phyloP scores from a whole-genome alignment of 1,284 basidiomycete genomes.

The Boletus sp. region DNA sequence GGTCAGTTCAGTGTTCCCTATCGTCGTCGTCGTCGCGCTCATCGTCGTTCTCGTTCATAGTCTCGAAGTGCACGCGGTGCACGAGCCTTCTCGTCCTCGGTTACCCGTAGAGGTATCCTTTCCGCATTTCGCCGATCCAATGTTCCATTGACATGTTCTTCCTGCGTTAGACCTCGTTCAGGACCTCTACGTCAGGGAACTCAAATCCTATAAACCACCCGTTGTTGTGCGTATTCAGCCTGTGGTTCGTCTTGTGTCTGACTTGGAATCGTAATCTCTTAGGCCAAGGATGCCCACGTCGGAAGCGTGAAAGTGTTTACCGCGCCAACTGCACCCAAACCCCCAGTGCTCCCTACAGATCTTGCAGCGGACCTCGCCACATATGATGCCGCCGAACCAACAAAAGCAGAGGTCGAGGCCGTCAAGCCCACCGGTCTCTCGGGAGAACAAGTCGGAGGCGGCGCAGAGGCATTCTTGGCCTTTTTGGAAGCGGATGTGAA shows the following conservation, averaged over 20 bases:
- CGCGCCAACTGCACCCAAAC: slow-evolving; percentile 64
- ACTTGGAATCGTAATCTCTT: background rate
- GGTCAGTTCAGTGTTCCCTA: slow-evolving; percentile 16
- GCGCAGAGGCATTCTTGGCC: slow-evolving; percentile 59
- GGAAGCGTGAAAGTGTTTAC: slow-evolving; percentile 75
- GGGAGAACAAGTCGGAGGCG: slow-evolving; percentile 40
- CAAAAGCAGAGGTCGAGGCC: slow-evolving; percentile 41
- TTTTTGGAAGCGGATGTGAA: slow-evolving; percentile 61
- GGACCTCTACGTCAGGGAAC: slow-evolving; percentile 88
- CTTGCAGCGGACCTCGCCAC: slow-evolving; percentile 79
- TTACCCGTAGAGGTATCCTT: slow-evolving; percentile 25
- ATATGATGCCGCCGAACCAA: slow-evolving; percentile 77
- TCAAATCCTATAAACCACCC: slow-evolving; percentile 84
- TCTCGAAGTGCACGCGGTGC: slow-evolving; percentile 22
- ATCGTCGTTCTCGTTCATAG: slow-evolving; percentile 15
- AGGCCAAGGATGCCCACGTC: slow-evolving; percentile 85
- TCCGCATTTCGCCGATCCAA: slow-evolving; percentile 32
- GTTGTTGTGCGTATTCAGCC: slow-evolving; percentile 45
- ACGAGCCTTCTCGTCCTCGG: slow-evolving; percentile 30
- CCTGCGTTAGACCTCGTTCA: slow-evolving; percentile 78
- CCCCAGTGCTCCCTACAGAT: slow-evolving; percentile 72
- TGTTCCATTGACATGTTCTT: background rate
- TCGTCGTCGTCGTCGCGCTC: slow-evolving; percentile 5
- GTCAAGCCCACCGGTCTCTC: slow-evolving; percentile 28
- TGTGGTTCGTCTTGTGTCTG: background rate